Evolutionary conservation across 2,329 filamentous ascomycete genomes (phyloP).

Genomic region (Orbilia ellipsospora): DNA sequence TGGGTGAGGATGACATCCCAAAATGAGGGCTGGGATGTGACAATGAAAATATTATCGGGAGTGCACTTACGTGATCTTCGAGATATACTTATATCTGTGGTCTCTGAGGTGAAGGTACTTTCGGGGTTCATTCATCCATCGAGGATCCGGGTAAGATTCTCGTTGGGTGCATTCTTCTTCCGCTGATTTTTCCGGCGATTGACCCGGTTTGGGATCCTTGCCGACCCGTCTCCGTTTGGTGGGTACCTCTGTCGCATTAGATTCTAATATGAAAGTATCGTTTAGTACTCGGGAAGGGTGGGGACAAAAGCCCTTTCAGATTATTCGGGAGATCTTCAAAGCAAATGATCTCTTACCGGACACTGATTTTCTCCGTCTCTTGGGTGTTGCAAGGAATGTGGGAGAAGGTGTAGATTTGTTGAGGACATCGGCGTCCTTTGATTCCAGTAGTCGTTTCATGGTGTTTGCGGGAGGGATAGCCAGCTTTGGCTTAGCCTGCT

Average conservation of each 20-base stretch:
- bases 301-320: background rate
- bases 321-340: conserved; percentile 1
- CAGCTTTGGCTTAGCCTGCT: conserved; percentile 49
- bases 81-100: conserved; percentile 53
- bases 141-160: conserved; percentile 52
- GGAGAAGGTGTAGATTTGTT: conserved; percentile 38
- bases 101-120: conserved; percentile 39
- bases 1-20: conserved; percentile 40
- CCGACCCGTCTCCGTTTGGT: conserved; percentile 28
- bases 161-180: conserved; percentile 46
- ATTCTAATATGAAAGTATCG: conserved; percentile 26
- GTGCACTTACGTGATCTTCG: conserved; percentile 50
- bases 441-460: conserved; percentile 32
- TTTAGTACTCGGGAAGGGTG: conserved; percentile 24
- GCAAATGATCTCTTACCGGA: conserved; percentile 41
- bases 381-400: conserved; percentile 29
- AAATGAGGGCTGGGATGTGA: conserved; percentile 11
- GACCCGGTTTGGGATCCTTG: conserved; percentile 40
- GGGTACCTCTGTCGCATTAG: conserved; percentile 34
- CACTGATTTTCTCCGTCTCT: conserved; percentile 48
- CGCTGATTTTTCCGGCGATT: conserved; percentile 47
- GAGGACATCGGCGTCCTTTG: conserved; percentile 23
- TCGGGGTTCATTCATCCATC: conserved; percentile 54
- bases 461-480: conserved; percentile 36
- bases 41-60: background rate